Evolutionary conservation across 176 grass and related monocot species (phyloP), one percentile per base, ranked within the genome.

Genomic region (Carex myosuroides): DNA sequence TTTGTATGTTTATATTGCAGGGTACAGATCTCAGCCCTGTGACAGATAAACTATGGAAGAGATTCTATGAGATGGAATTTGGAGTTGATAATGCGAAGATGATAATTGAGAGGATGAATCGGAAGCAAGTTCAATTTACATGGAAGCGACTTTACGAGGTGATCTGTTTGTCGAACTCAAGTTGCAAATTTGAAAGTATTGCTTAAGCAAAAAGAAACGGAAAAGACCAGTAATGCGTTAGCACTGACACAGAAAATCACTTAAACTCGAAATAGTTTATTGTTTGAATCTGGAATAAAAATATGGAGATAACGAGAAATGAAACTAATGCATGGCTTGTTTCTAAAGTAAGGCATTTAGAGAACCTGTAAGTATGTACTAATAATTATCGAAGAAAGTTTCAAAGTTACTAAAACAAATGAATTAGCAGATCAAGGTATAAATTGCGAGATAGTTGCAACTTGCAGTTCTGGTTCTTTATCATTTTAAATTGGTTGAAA

Each of bases 11-110:
- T 79, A 57, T 59, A 9, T 52, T 81, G 10, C 53, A 90, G 88
- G 88, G 57, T 80, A 84, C 64, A 57, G 88, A 90, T 60, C 88
- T 90, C 53, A 90, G 81, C 79, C 88, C 84, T 6, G 85, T 87
- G 39, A 90, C 88, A n/a, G 74, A 90, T 72, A 80, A 48, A 39
- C 55, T 87, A 11, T 90, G 88, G 88, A 90, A 87, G 81, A 90
- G 65, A 84, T 90, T 90, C 57, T 90, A 87, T 39, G 88, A 90
- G 85, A n/a, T 32, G n/a, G 61, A 87, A 58, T 90, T 85, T 76
- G 88, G 88, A 46, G 80, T 46, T 20, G 85, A 90, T 44, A 90
- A 41, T 64, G 54, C 85, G 10, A 81, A 84, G 9, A 73, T 70
- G 10, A 85, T 76, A 13, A 81, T 74, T 67, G 83, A 87, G 73